Evolutionary conservation across 768 basidiomycete species (phyloP), one percentile per base, ranked within the genome.

Genomic region (Pulveroboletus frians): DNA sequence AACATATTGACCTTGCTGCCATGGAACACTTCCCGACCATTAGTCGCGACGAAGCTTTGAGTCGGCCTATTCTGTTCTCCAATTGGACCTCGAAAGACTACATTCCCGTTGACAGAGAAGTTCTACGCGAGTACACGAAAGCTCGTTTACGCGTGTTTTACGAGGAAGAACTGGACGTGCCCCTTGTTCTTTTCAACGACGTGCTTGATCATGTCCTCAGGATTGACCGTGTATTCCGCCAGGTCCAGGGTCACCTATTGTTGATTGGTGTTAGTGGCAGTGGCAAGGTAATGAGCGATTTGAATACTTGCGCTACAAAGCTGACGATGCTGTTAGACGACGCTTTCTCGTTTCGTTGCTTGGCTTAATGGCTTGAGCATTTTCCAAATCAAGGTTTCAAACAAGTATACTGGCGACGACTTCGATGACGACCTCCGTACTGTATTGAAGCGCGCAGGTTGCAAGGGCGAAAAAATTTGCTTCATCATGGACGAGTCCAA

Each of bases 401-500:
- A 98, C 75, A 95, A 93, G 66, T 99, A 99, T 66, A 96, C 92
- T 2, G 94, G 91, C 20, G 94, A 95, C 14, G 96, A 99, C 67
- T 99, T 99, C 59, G 96, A 99, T 57, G 95, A 99, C 55, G 96
- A 99, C 67, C 76, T 99, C 39, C 84, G 96, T 36, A 90, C 84
- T 0, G 96, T 99, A 5, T 83, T 99, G 32, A 90, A 96, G 38
- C 86, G 96, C 31, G 77, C 95, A 7, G 96, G 96, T 6, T 97
- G 93, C 75, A 99, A 98, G 65, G 93, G 93, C 58, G 96, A 99
- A 71, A 98, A 98, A 72, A 87, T 99, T 42, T 97, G 93, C 67
- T 99, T 99, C 77, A 98, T 99, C 73, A 97, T 99, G 96, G 96
- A 99, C 68, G 96, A 99, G 67, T 98, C 96, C 4, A 98, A 99